These are phyloP conservation scores for Emericellopsis terricola DNA, from an alignment of 495 filamentous ascomycete genomes.

Conservation along the genomic window DNA sequence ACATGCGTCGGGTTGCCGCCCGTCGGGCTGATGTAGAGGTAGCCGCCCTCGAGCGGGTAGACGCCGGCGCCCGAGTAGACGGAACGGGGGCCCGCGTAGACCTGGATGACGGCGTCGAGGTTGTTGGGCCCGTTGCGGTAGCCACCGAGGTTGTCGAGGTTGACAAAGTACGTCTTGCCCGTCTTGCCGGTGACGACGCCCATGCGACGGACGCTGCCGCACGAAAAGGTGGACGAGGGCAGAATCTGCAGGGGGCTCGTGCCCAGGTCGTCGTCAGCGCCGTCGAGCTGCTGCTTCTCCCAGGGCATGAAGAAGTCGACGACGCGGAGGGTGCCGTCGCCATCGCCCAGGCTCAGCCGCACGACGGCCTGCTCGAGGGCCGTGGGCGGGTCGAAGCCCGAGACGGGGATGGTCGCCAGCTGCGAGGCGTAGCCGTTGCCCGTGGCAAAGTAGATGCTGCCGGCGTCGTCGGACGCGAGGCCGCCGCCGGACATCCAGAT, in stretches of 20 bases:
- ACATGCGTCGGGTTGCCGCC: constrained; percentile 12
- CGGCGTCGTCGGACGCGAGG: constrained; percentile 17
- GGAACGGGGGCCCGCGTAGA: constrained; percentile 12
- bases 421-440: constrained; percentile 27
- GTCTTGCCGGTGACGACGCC: constrained; percentile 18
- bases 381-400: constrained; percentile 19
- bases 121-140: constrained; percentile 17
- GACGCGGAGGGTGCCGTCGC: constrained; percentile 17
- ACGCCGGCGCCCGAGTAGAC: constrained; percentile 21
- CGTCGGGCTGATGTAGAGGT: constrained; percentile 13
- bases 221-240: constrained; percentile 17
- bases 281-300: constrained; percentile 21
- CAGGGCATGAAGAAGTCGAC: constrained; percentile 24
- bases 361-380: constrained; percentile 25
- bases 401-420: constrained; percentile 15
- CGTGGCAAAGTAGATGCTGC: constrained; percentile 22
- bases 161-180: constrained; percentile 17
- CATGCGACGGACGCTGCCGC: constrained; percentile 14
- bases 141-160: constrained; percentile 19
- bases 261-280: constrained; percentile 27
- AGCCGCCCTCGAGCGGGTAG: constrained; percentile 26
- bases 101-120: constrained; percentile 18
- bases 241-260: constrained; percentile 22
- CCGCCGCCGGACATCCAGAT: constrained; percentile 26
- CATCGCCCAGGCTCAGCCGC: constrained; percentile 19